Evolutionary conservation across 2,329 filamentous ascomycete genomes (phyloP), one percentile per base, ranked within the genome.

Genomic region (Trichoderma afroharzianum): DNA sequence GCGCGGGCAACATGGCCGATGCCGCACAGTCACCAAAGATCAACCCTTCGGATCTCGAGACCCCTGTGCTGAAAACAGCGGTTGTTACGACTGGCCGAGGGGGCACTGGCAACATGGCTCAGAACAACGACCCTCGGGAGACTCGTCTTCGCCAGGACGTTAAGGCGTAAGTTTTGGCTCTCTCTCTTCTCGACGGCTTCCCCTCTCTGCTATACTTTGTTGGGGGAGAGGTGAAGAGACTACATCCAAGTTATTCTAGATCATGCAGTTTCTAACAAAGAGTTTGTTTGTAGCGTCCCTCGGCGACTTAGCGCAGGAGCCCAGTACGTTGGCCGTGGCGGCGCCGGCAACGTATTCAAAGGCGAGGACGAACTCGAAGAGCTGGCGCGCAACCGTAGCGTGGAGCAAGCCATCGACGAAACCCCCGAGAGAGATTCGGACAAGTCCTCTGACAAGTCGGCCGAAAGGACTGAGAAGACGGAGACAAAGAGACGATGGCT

Each of bases 51-150:
- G 92, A 95, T 78, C 89, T 97, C 74, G 84, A 91, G 77, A 97
- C 94, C 1, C 95, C 95, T 1, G 92, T 89, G 14, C 88, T 98
- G 79, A 97, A 97, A 83, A 88, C 88, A 61, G 84, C 92, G n/a
- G 86, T 93, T 75, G 94, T 95, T 79, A 97, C 95, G 24, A 98
- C 95, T 3, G 95, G 95, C 71, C 92, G 95, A 66, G 95, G 95
- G 70, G 95, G 95, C 73, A 91, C 88, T 5, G 94, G 94, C 72
- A 97, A 97, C 84, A 97, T 97, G 92, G 90, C 92, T 62, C 85
- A 83, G 75, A 91, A 91, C 79, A 89, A 89, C 74, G 91, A 96
- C 76, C 89, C 91, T 4, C 83, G 85, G 55, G 89, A 93, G 79
- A 93, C 95, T 43, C 91, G 95, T 74, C 86, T 89, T 69, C 90